Base-by-base conservation (phyloP, 768 basidiomycete genomes). In the Pleurotus sapidus region DNA sequence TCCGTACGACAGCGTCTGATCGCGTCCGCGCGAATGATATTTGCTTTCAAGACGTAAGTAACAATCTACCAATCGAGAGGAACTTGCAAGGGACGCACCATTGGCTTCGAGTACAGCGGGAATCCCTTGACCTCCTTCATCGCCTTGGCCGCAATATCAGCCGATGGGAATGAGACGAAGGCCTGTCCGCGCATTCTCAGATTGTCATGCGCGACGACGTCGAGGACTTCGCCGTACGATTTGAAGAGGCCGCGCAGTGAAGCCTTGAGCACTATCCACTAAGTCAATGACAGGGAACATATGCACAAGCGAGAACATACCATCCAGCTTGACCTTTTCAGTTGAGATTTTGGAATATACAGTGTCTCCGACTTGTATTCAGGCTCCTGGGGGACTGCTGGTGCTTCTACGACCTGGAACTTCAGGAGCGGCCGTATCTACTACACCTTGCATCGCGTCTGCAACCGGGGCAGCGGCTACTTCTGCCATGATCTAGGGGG, bases 121-220 rank as follows among this genome's bases (percentile, higher is more conserved):
- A 99, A 98, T 38, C 93, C 85, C 59, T 87, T 82, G 40, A 98
- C 94, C 70, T 99, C 97, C 77, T 84, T 93, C 82, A 91, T 79
- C 5, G 96, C 96, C 71, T 88, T 90, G 66, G 81, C 79, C 37
- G 97, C 97, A 57, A 83, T 82, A 57, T 98, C 93, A 53, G 86
- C 77, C 34, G 86, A 86, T 57, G 81, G 80, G 70, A 99, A 97
- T 38, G 92, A 93, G 38, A 99, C 93, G 68, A 99, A 99, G 3
- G 97, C 97, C 74, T 99, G 97, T 14, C 97, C 97, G 39, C 97
- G 83, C 97, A 99, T 99, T 39, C 97, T 87, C 59, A 99, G 74
- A 77, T 97, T 98, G 53, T 79, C 74, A 71, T 99, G 97, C 8
- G 95, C 95, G 17, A 95, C 90, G n/a, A 99, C 93, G 67, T 96